Conservation (phyloP, 495 filamentous ascomycete genomes). For the Glonium stellatum region DNA sequence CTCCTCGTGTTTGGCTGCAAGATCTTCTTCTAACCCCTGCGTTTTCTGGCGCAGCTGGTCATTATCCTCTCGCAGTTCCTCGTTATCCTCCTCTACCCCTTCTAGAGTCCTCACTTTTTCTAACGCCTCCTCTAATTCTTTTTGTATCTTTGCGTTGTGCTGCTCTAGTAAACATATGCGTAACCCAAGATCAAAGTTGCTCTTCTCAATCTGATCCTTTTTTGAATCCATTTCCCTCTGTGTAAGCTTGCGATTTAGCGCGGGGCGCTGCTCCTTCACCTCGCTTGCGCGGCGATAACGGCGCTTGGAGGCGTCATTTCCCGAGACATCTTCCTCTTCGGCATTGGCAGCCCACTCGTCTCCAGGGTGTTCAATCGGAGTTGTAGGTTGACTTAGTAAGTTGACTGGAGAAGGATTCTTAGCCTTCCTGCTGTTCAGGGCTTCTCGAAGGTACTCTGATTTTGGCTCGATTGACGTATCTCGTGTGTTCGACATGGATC, state of each 20-base stretch:
- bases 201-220: slow-evolving; percentile 60
- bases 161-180: slow-evolving; percentile 67
- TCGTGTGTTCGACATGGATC: not conserved
- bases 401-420: slow-evolving; percentile 7
- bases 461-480: slow-evolving; percentile 15
- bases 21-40: slow-evolving; percentile 32
- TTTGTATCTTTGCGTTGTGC: slow-evolving; percentile 51
- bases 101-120: slow-evolving; percentile 35
- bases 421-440: slow-evolving; percentile 14
- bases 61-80: slow-evolving; percentile 16
- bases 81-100: slow-evolving; percentile 29
- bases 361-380: not conserved
- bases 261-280: slow-evolving; percentile 10
- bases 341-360: not conserved
- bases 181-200: slow-evolving; percentile 86
- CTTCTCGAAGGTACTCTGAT: slow-evolving; percentile 21
- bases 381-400: not conserved
- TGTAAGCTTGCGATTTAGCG: slow-evolving; percentile 8
- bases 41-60: slow-evolving; percentile 7
- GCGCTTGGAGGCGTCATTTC: slow-evolving; percentile 1
- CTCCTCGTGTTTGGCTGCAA: slow-evolving; percentile 26
- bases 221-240: slow-evolving; percentile 29
- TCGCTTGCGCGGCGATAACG: slow-evolving; percentile 6
- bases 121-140: slow-evolving; percentile 55
- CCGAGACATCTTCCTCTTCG: slow-evolving; percentile 7